Conservation (phyloP, 495 filamentous ascomycete genomes). For the Amphirosellinia nigrospora region DNA sequence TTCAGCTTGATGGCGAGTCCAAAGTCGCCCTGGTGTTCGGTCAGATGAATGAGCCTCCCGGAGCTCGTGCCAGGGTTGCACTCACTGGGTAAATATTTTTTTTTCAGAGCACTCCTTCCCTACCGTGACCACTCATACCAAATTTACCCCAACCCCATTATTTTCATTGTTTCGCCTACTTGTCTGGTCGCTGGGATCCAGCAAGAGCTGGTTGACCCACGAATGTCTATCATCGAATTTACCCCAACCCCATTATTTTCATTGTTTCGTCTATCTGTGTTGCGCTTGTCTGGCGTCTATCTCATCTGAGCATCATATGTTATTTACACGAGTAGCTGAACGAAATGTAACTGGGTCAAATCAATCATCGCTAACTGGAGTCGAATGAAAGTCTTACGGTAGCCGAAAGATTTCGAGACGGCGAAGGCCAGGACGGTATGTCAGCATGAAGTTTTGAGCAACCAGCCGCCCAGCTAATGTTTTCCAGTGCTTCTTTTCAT, state of each 20-base stretch:
- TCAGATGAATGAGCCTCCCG: slow-evolving; percentile 99
- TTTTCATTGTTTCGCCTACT: not conserved
- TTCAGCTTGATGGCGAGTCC: slow-evolving; percentile 97
- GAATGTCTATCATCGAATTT: too few species aligned
- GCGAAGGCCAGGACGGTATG: slow-evolving; percentile 89
- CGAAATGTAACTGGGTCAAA: too few species aligned
- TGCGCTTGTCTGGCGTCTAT: not conserved
- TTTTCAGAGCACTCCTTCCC: slow-evolving; percentile 29
- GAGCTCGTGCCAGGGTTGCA: slow-evolving; percentile 99
- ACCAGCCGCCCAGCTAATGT: slow-evolving; percentile 20
- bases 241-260: not conserved
- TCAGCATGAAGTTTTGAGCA: not conserved
- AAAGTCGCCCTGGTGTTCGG: slow-evolving; percentile 99
- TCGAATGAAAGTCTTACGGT: not conserved
- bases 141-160: not conserved
- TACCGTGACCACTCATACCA: not conserved
- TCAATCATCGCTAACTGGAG: too few species aligned
- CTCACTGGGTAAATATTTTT: slow-evolving; percentile 70
- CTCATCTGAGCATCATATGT: not conserved
- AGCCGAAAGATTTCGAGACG: slow-evolving; percentile 93
- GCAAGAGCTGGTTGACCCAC: too few species aligned
- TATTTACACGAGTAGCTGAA: not conserved
- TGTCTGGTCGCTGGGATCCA: too few species aligned
- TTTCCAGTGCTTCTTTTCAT: slow-evolving; percentile 90
- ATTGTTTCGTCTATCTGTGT: not conserved